These are phyloP conservation scores for Gynandropsis gynandra DNA, from an alignment of 345 rosid genomes.

Conservation along the genomic window DNA sequence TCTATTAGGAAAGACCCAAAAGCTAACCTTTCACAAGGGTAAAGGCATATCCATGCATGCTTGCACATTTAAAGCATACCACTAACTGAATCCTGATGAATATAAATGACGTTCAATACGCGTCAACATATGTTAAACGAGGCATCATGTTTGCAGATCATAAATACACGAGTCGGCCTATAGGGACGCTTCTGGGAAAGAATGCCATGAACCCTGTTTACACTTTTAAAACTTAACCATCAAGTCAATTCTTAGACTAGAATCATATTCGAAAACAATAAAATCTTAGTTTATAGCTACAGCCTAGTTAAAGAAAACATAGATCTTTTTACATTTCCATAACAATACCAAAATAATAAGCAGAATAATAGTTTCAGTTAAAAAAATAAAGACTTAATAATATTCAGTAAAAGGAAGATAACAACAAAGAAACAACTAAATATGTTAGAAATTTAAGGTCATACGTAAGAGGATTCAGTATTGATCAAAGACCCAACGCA, in stretches of 20 bases:
- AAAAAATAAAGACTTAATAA: too few species aligned
- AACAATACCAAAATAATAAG: too few species aligned
- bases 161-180: slow-evolving; percentile 55
- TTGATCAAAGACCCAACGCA: too few species aligned
- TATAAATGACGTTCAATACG: slow-evolving; percentile 63
- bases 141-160: slow-evolving; percentile 63
- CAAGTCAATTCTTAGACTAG: slow-evolving; percentile 32
- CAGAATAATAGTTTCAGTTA: too few species aligned
- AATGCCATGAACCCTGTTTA: slow-evolving; percentile 55
- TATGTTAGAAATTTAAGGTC: too few species aligned
- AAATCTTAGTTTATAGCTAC: slow-evolving; percentile 6
- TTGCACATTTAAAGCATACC: slow-evolving; percentile 68
- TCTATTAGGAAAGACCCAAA: slow-evolving; percentile 35
- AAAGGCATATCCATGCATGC: slow-evolving; percentile 53
- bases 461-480: too few species aligned
- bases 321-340: too few species aligned
- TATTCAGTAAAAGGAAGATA: too few species aligned
- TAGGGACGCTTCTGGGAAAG: slow-evolving; percentile 82
- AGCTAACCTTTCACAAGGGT: slow-evolving; percentile 52
- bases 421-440: too few species aligned
- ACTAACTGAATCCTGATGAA: slow-evolving; percentile 85
- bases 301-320: too few species aligned
- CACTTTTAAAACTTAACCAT: slow-evolving; percentile 52
- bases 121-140: slow-evolving; percentile 66
- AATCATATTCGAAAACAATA: slow-evolving; percentile 23